Conservation (phyloP, 495 filamentous ascomycete species). For the Penicillium robsamsonii region DNA sequence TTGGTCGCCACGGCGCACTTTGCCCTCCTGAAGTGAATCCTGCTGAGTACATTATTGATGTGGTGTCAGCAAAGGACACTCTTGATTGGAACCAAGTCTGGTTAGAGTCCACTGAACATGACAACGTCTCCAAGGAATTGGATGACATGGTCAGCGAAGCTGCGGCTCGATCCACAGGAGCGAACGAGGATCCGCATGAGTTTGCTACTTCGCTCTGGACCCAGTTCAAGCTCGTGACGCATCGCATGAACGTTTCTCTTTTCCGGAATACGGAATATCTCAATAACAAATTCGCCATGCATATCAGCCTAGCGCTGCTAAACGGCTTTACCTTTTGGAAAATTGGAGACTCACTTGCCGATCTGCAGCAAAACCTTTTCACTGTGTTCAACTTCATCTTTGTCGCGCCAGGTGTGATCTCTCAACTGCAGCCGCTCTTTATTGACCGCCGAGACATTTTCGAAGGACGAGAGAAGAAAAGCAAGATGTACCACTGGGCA, state of each 20-base stretch:
- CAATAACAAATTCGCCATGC: slow-evolving; percentile 53
- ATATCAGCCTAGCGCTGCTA: slow-evolving; percentile 26
- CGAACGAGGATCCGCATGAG: slow-evolving; percentile 40
- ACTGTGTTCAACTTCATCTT: slow-evolving; percentile 49
- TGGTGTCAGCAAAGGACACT: too few species aligned
- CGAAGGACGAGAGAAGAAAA: slow-evolving; percentile 47
- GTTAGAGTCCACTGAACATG: slow-evolving; percentile 28
- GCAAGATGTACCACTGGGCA: slow-evolving; percentile 51
- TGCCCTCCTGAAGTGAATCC: slow-evolving; percentile 74
- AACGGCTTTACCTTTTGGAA: slow-evolving; percentile 40
- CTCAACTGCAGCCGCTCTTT: slow-evolving; percentile 51
- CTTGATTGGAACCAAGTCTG: slow-evolving; percentile 66
- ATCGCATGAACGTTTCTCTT: slow-evolving; percentile 52
- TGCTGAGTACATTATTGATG: slow-evolving; percentile 89
- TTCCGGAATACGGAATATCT: slow-evolving; percentile 61
- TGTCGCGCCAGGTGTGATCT: slow-evolving; percentile 44
- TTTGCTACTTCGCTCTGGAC: slow-evolving; percentile 55
- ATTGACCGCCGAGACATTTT: slow-evolving; percentile 44
- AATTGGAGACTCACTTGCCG: slow-evolving; percentile 26
- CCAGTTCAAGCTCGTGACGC: slow-evolving; percentile 54
- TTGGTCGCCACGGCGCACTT: slow-evolving; percentile 66
- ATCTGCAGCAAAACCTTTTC: slow-evolving; percentile 29
- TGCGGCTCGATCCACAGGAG: slow-evolving; percentile 24
- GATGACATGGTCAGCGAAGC: slow-evolving; percentile 46
- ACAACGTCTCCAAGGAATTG: slow-evolving; percentile 50